A percentile compares a stretch with the other conserved stretches of the same genome.
Conservation (phyloP, 2,329 filamentous ascomycete genomes). For the Trichoderma polysporum region DNA sequence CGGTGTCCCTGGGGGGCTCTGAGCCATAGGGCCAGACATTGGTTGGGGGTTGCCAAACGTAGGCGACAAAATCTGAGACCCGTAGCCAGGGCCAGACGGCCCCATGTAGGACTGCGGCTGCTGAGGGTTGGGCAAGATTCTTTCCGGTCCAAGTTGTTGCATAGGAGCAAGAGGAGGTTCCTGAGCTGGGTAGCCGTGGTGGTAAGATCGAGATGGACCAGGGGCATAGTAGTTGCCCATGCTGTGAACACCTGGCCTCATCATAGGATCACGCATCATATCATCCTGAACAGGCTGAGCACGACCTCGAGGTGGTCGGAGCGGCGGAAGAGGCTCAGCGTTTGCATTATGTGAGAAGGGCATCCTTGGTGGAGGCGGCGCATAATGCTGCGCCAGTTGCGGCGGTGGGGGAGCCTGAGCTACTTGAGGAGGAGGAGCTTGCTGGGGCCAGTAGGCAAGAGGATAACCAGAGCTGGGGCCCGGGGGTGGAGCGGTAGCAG, state of each 20-base stretch:
- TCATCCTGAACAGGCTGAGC: constrained; percentile 38
- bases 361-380: constrained; percentile 32
- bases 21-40: constrained; percentile 33
- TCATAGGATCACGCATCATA: constrained; percentile 32
- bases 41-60: constrained; percentile 37
- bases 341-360: constrained; percentile 38
- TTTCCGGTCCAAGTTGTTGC: constrained; percentile 34
- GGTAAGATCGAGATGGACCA: constrained; percentile 32
- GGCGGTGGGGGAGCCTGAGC: constrained; percentile 29
- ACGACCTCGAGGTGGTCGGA: constrained; percentile 39
- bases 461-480: constrained; percentile 27
- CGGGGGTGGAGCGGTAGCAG: constrained; percentile 10
- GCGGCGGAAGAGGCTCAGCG: constrained; percentile 40
- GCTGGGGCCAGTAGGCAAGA: constrained; percentile 38
- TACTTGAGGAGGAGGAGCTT: constrained; percentile 26
- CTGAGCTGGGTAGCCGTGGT: constrained; percentile 34
- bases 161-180: constrained; percentile 32
- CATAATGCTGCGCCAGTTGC: neutral
- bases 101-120: constrained; percentile 36
- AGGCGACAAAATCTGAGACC: constrained; percentile 37
- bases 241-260: constrained; percentile 32
- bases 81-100: constrained; percentile 37
- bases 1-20: constrained; percentile 38
- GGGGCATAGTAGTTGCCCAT: constrained; percentile 35
- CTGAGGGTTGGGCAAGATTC: constrained; percentile 38